phyloP scores from a whole-genome alignment of 1,284 basidiomycete species.

The Schizopora paradoxa region DNA sequence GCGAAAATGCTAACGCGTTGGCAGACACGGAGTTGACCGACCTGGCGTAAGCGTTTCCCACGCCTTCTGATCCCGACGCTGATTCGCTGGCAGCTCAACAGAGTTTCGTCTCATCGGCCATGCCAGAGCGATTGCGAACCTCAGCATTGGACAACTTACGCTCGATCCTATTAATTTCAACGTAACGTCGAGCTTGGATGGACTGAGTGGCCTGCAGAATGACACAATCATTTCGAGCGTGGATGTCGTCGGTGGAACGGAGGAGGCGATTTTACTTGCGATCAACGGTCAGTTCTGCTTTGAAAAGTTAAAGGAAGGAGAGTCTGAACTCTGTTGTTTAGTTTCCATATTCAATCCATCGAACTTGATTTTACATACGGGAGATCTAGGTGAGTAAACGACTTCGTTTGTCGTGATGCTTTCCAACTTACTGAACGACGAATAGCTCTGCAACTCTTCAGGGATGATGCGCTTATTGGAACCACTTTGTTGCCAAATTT shows the following conservation, averaged over 20 bases:
- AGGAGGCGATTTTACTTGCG: constrained; percentile 53
- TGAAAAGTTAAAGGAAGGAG: background rate
- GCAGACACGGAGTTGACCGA: constrained; percentile 50
- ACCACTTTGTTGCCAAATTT: constrained; percentile 57
- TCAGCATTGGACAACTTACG: constrained; percentile 62
- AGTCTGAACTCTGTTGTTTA: constrained; percentile 22
- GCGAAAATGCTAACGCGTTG: constrained; percentile 8
- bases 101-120: constrained; percentile 60
- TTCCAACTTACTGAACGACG: background rate
- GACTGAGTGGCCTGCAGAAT: constrained; percentile 58
- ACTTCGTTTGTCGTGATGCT: background rate
- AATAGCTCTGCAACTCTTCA: constrained; percentile 52
- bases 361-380: constrained; percentile 56
- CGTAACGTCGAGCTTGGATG: constrained; percentile 60
- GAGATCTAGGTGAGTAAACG: constrained; percentile 50
- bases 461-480: constrained; percentile 47
- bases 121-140: constrained; percentile 60
- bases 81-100: constrained; percentile 23
- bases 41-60: constrained; percentile 21
- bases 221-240: constrained; percentile 56
- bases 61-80: background rate
- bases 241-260: constrained; percentile 66
- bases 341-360: constrained; percentile 71
- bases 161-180: constrained; percentile 74
- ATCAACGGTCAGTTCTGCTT: constrained; percentile 43